Conservation (phyloP, 1,284 basidiomycete genomes). For the Agroathelia rolfsii region DNA sequence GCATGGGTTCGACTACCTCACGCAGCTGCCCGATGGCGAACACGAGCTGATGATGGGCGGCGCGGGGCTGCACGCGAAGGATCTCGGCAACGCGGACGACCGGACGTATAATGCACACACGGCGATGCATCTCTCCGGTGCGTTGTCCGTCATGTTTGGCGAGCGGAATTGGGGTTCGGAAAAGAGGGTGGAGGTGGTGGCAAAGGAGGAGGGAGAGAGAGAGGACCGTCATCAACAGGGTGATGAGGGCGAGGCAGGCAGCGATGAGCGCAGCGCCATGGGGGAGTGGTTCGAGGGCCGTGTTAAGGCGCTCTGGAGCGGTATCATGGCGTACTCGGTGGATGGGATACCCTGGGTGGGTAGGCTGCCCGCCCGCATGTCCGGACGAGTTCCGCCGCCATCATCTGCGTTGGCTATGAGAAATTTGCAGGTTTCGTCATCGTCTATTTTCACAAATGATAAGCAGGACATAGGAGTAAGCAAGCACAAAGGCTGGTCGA, state of each 20-base stretch:
- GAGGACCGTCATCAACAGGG: too few species aligned
- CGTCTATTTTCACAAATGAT: not conserved
- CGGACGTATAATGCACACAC: constrained; percentile 23
- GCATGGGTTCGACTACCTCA: constrained; percentile 52
- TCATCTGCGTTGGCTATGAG: constrained; percentile 1
- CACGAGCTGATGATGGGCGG: constrained; percentile 41
- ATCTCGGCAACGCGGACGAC: constrained; percentile 36
- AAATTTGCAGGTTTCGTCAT: too few species aligned
- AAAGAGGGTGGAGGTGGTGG: constrained; percentile 12
- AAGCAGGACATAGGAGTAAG: not conserved
- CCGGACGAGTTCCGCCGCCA: constrained; percentile 22
- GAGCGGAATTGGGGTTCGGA: constrained; percentile 29
- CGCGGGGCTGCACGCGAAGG: constrained; percentile 27
- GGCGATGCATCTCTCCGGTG: constrained; percentile 28
- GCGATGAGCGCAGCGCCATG: too few species aligned
- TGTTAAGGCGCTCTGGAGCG: constrained; percentile 40
- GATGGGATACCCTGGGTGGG: constrained; percentile 39
- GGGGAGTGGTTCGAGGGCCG: constrained; percentile 27
- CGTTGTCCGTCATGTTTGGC: constrained; percentile 35
- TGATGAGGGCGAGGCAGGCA: too few species aligned
- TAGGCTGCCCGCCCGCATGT: constrained; percentile 25
- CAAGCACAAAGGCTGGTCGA: constrained; percentile 3
- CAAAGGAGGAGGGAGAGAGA: constrained; percentile 9
- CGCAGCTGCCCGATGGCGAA: constrained; percentile 33
- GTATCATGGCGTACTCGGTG: constrained; percentile 38